These are phyloP conservation scores for Phytophthora sansomeana DNA, from an alignment of 352 stramenopile genomes.

Conservation along the genomic window DNA sequence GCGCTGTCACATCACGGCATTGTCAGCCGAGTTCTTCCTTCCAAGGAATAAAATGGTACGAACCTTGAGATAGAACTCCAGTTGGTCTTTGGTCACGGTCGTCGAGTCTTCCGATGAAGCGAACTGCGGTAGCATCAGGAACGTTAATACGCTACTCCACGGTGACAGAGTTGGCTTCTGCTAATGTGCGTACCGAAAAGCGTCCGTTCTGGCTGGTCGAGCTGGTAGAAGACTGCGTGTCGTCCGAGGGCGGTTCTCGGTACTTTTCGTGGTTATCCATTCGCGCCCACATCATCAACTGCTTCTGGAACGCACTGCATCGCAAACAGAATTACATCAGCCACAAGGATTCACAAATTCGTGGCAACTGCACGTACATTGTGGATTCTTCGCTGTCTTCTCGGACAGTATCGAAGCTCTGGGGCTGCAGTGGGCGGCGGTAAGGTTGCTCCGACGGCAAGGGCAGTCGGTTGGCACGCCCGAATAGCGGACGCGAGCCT, in stretches of 20 bases:
- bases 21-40: constrained; percentile 19
- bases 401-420: constrained; percentile 45
- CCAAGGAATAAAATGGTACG: constrained; percentile 1
- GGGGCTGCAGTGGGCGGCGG: constrained; percentile 50
- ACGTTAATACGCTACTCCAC: not conserved
- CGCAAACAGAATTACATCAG: constrained; percentile 20
- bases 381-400: constrained; percentile 62
- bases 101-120: constrained; percentile 62
- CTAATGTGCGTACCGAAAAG: constrained; percentile 47
- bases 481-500: constrained; percentile 73
- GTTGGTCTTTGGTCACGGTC: constrained; percentile 78
- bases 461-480: constrained; percentile 49
- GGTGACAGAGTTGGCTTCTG: not conserved
- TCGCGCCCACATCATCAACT: constrained; percentile 81
- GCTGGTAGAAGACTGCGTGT: constrained; percentile 69
- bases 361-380: constrained; percentile 48
- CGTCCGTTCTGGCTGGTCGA: constrained; percentile 58
- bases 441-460: constrained; percentile 51
- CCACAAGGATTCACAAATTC: not conserved
- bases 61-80: constrained; percentile 91
- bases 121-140: constrained; percentile 39
- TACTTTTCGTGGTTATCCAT: constrained; percentile 66
- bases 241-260: constrained; percentile 49
- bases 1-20: constrained; percentile 41
- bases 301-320: constrained; percentile 71